These are phyloP conservation scores for Gossypium anomalum DNA, from an alignment of 345 rosid genomes.

Conservation along the genomic window DNA sequence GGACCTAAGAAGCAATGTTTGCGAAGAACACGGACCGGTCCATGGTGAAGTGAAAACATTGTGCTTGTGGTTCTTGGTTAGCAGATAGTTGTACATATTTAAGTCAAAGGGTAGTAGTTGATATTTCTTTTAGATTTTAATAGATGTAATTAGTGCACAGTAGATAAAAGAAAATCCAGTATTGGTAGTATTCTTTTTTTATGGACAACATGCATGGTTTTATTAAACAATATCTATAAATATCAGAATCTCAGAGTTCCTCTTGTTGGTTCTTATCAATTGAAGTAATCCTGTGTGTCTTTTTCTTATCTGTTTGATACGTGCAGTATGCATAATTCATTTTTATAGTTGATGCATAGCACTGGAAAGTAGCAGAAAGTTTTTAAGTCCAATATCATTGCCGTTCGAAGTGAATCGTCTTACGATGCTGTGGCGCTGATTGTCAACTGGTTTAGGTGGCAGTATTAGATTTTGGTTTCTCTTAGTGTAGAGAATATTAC, in stretches of 20 bases:
- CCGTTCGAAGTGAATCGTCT: too few relatives aligned
- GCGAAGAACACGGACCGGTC: slow-evolving; percentile 82
- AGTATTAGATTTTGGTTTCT: too few relatives aligned
- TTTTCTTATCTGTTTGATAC: too few relatives aligned
- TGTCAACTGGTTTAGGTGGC: too few relatives aligned
- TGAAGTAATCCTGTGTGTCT: not conserved
- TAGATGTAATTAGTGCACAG: slow-evolving; percentile 11
- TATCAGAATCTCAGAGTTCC: not conserved
- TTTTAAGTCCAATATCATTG: too few relatives aligned
- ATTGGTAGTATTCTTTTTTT: not conserved
- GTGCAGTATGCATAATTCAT: too few relatives aligned
- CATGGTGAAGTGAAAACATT: slow-evolving; percentile 52
- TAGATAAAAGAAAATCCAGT: slow-evolving; percentile 12
- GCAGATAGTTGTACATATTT: slow-evolving; percentile 41
- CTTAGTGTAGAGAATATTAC: too few relatives aligned
- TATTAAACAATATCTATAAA: not conserved
- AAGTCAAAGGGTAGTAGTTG: slow-evolving; percentile 19
- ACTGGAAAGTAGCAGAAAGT: too few relatives aligned
- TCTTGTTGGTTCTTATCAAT: not conserved
- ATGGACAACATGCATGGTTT: not conserved
- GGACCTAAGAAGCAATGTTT: slow-evolving; percentile 55
- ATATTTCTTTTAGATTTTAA: slow-evolving; percentile 26
- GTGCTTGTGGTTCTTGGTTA: slow-evolving; percentile 22
- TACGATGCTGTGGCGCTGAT: too few relatives aligned
- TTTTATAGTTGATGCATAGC: too few relatives aligned